These are phyloP conservation scores for Phytophthora meadii DNA, from an alignment of 352 stramenopile genomes.

Conservation along the genomic window DNA sequence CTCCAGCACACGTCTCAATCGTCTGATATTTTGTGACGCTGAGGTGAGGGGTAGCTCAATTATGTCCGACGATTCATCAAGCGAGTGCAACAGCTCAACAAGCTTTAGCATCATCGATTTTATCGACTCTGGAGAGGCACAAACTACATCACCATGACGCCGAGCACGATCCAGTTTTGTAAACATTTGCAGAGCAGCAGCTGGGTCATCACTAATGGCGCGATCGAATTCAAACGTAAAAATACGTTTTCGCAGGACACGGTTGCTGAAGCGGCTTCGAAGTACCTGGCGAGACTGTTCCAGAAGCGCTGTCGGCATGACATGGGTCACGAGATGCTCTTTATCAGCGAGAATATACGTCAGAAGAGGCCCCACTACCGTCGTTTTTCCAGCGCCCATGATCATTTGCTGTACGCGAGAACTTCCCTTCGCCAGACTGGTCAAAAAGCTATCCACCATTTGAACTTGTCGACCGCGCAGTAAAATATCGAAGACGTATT, in stretches of 20 bases:
- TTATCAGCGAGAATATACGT: conserved; percentile 98
- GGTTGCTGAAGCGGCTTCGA: conserved; percentile 96
- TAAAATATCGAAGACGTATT: conserved; percentile 99
- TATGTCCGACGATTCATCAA: conserved; percentile 86
- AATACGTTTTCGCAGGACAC: conserved; percentile 97
- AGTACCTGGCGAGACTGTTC: conserved; percentile 99
- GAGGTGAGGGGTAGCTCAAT: conserved; percentile 65
- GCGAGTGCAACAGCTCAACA: conserved; percentile 92
- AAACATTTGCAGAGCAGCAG: conserved; percentile 66
- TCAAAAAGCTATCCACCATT: conserved; percentile 98
- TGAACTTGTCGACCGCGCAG: conserved; percentile 98
- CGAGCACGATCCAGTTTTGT: conserved; percentile 91
- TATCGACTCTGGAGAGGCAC: conserved; percentile 98
- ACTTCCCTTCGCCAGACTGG: conserved; percentile 75
- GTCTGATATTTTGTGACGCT: conserved; percentile 76
- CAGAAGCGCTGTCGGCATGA: conserved; percentile 98
- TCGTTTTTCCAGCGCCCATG: conserved; percentile 99
- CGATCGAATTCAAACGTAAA: conserved; percentile 99
- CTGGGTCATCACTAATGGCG: conserved; percentile 88
- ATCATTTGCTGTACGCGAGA: conserved; percentile 98
- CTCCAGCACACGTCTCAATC: conserved; percentile 73
- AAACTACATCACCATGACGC: conserved; percentile 95
- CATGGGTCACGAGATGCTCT: conserved; percentile 95
- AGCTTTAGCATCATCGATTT: conserved; percentile 99
- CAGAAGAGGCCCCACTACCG: conserved; percentile 98